These are phyloP conservation scores for Epichloe uncinata DNA, from an alignment of 2,329 filamentous ascomycete genomes.

Conservation along the genomic window DNA sequence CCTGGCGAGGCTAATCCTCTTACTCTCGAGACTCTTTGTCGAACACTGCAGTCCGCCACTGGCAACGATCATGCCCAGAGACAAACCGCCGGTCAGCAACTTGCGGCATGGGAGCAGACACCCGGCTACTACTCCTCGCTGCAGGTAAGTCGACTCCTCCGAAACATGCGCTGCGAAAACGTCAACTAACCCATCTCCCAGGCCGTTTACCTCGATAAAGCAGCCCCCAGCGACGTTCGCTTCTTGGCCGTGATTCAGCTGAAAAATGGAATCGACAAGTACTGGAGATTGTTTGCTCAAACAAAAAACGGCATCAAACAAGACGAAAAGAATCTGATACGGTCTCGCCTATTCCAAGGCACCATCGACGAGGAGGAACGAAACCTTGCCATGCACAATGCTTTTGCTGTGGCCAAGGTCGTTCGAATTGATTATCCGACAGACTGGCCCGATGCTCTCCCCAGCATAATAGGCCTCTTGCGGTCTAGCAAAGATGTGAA, in stretches of 20 bases:
- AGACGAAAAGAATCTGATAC: conserved; percentile 65
- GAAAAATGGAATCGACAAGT: conserved; percentile 92
- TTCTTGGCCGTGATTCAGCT: conserved; percentile 87
- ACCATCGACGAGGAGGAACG: conserved; percentile 65
- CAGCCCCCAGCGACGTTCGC: conserved; percentile 62
- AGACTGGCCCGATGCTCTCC: conserved; percentile 61
- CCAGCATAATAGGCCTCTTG: conserved; percentile 49
- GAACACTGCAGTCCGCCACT: conserved; percentile 48
- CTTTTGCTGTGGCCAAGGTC: conserved; percentile 76
- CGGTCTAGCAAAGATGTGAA: conserved; percentile 39
- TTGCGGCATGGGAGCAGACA: conserved; percentile 57
- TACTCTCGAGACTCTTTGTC: conserved; percentile 47
- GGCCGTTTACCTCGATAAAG: conserved; percentile 70
- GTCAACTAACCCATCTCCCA: conserved; percentile 20
- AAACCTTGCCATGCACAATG: conserved; percentile 73
- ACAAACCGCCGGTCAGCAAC: conserved; percentile 56
- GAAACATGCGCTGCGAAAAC: background rate
- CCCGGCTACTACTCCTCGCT: conserved; percentile 53
- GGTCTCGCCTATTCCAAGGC: conserved; percentile 60
- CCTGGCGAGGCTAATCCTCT: conserved; percentile 69
- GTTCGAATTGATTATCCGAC: conserved; percentile 78
- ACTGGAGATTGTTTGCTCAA: conserved; percentile 59
- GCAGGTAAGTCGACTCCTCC: conserved; percentile 36
- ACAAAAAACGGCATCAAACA: conserved; percentile 52
- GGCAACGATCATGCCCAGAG: conserved; percentile 49